Conservation (phyloP, 495 filamentous ascomycete species). For the Penicillium goetzii region DNA sequence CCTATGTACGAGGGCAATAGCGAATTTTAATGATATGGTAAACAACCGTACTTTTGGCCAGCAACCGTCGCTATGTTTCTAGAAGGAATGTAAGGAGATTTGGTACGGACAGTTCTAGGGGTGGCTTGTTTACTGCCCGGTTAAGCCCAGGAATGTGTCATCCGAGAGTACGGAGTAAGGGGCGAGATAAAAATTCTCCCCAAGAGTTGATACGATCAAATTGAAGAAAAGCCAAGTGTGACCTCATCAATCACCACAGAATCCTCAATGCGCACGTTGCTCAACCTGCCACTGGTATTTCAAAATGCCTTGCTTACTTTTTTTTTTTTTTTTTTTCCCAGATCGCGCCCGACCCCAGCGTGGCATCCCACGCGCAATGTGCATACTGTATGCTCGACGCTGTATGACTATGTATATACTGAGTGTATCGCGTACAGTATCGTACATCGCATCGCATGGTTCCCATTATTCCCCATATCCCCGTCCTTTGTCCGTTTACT, state of each 20-base stretch:
- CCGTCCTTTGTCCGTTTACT: background rate
- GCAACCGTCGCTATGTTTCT: slow-evolving; percentile 20
- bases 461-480: too few relatives aligned
- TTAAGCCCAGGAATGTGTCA: slow-evolving; percentile 20
- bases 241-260: background rate
- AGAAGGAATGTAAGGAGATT: slow-evolving; percentile 14
- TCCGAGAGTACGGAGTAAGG: too few relatives aligned
- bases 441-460: background rate
- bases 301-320: background rate
- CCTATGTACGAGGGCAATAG: background rate
- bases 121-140: background rate
- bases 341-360: background rate
- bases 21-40: slow-evolving; percentile 1
- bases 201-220: background rate
- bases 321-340: background rate
- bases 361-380: background rate
- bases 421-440: background rate
- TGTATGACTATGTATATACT: too few relatives aligned
- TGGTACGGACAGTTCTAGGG: background rate
- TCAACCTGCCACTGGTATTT: background rate
- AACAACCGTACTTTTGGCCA: slow-evolving; percentile 2
- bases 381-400: background rate
- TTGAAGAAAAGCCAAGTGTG: background rate
- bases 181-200: background rate
- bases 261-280: background rate